Conservation (phyloP, 805 yeast species). For the Saccharomyces paradoxus region DNA sequence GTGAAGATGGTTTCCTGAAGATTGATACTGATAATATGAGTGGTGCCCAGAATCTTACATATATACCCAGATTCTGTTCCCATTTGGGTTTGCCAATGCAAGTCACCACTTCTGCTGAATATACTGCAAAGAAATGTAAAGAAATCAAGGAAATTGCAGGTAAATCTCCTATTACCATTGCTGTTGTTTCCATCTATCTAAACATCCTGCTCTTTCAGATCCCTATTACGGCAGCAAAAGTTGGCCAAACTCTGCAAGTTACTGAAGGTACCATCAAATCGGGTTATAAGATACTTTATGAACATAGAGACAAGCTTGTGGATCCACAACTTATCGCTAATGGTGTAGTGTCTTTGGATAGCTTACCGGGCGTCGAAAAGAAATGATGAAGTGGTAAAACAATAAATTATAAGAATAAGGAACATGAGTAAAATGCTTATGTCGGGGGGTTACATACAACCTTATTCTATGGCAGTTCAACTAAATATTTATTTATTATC, state of each 20-base stretch:
- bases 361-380: conserved; percentile 27
- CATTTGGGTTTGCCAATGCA: conserved; percentile 80
- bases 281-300: conserved; percentile 73
- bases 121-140: conserved; percentile 81
- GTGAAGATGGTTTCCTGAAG: conserved; percentile 31
- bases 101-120: conserved; percentile 86
- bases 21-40: conserved; percentile 40
- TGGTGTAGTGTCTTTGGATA: conserved; percentile 26
- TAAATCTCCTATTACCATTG: conserved; percentile 92
- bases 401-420: not conserved
- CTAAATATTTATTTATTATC: not conserved
- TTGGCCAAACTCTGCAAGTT: conserved; percentile 89
- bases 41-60: conserved; percentile 87
- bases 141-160: conserved; percentile 93
- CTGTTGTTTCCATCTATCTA: conserved; percentile 95
- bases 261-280: conserved; percentile 96
- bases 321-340: conserved; percentile 28
- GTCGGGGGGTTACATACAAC: not conserved
- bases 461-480: not conserved
- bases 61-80: conserved; percentile 92
- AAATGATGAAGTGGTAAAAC: not conserved
- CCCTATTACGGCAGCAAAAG: conserved; percentile 65
- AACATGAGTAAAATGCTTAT: not conserved
- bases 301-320: conserved; percentile 59
- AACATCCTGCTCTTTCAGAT: conserved; percentile 82